Evolutionary conservation across 1,284 basidiomycete genomes (phyloP).

Genomic region (Ceratobasidium sp.): DNA sequence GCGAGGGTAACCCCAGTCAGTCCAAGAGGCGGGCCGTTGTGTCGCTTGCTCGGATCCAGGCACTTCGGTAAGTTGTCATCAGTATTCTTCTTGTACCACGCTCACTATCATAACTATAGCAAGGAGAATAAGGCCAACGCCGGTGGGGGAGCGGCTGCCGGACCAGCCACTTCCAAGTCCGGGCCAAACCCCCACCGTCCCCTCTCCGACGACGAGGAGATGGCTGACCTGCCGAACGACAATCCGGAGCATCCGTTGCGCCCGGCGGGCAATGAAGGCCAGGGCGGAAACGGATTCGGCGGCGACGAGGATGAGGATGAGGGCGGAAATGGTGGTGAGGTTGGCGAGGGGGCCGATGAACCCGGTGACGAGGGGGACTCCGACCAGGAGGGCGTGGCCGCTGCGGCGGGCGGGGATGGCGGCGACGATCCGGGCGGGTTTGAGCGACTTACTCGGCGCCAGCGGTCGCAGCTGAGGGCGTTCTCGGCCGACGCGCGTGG

Average conservation of each 20-base stretch:
- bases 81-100: no score
- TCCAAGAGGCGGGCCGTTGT: background rate
- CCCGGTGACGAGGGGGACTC: no score
- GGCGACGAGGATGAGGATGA: background rate
- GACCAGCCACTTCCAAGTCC: background rate
- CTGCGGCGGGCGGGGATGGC: background rate
- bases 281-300: background rate
- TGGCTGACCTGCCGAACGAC: background rate
- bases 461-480: background rate
- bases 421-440: background rate
- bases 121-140: background rate
- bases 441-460: background rate
- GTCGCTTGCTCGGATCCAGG: background rate
- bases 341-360: no score
- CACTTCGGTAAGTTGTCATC: background rate
- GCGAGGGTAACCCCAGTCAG: background rate
- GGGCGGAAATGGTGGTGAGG: background rate
- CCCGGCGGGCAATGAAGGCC: background rate
- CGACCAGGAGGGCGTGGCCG: no score
- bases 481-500: background rate
- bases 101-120: background rate
- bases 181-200: background rate
- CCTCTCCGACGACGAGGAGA: background rate
- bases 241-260: background rate
- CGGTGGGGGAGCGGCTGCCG: background rate